These are phyloP conservation scores for Plasmodium coatneyi DNA, from an alignment of 169 alveolate genomes.

Conservation along the genomic window DNA sequence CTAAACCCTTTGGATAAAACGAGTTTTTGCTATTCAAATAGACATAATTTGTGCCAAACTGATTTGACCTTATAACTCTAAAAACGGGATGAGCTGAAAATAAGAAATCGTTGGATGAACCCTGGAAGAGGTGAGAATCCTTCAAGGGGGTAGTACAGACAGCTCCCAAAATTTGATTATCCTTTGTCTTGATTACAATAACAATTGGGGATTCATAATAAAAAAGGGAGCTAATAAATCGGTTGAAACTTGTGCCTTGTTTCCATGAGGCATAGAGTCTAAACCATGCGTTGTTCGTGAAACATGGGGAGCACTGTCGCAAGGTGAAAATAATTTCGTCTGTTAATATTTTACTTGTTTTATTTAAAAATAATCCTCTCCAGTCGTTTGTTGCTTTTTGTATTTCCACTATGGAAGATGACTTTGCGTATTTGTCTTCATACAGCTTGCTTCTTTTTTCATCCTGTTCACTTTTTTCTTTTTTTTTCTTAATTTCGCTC, in stretches of 20 bases:
- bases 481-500: slow-evolving; percentile 22
- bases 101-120: slow-evolving; percentile 58
- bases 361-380: slow-evolving; percentile 73
- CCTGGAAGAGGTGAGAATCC: slow-evolving; percentile 74
- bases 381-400: slow-evolving; percentile 54
- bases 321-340: slow-evolving; percentile 70
- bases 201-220: slow-evolving; percentile 62
- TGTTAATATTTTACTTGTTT: slow-evolving; percentile 73
- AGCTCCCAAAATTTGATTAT: slow-evolving; percentile 72
- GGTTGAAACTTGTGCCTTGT: slow-evolving; percentile 70
- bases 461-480: slow-evolving; percentile 14
- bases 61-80: slow-evolving; percentile 52
- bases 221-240: slow-evolving; percentile 58
- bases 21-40: slow-evolving; percentile 67
- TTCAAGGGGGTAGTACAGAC: slow-evolving; percentile 72
- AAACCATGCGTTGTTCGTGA: slow-evolving; percentile 70
- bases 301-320: slow-evolving; percentile 71
- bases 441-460: neutral
- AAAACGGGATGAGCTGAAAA: slow-evolving; percentile 72
- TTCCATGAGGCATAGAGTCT: slow-evolving; percentile 73
- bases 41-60: slow-evolving; percentile 58
- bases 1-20: slow-evolving; percentile 72
- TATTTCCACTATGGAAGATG: slow-evolving; percentile 53
- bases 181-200: slow-evolving; percentile 66
- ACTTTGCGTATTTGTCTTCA: slow-evolving; percentile 27